These are phyloP conservation scores for Neophaeococcomyces aloes DNA, from an alignment of 2,329 filamentous ascomycete genomes.

Conservation along the genomic window DNA sequence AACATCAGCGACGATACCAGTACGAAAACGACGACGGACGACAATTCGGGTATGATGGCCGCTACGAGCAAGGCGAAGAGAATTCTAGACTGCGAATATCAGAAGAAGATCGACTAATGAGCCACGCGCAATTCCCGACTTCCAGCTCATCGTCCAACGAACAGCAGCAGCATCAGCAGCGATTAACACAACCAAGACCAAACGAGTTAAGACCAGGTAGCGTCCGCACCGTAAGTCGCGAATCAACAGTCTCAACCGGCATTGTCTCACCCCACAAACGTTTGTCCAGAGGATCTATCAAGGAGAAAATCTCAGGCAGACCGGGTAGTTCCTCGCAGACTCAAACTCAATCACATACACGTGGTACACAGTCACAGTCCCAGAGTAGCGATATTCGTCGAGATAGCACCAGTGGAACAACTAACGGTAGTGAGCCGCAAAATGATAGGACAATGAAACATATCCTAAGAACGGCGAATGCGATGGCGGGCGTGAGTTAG, in stretches of 20 bases:
- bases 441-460: neutral
- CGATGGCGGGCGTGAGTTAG: conserved; percentile 1
- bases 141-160: too few species aligned
- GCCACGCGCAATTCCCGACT: conserved; percentile 5
- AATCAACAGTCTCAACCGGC: neutral
- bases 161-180: neutral
- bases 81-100: neutral
- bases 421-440: neutral
- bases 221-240: neutral
- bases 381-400: neutral
- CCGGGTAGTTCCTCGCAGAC: too few species aligned
- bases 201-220: neutral
- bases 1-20: neutral
- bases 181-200: neutral
- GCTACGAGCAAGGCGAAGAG: conserved; percentile 2
- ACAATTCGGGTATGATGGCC: neutral
- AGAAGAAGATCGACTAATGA: conserved; percentile 6
- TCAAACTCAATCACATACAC: neutral
- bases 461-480: neutral
- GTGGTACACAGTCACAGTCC: neutral
- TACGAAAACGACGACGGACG: neutral
- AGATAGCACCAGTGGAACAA: neutral
- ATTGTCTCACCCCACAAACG: neutral
- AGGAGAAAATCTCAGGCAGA: neutral
- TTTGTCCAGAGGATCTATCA: neutral